Base-by-base conservation (phyloP, 805 yeast genomes). In the Yarrowia phangngaensis region DNA sequence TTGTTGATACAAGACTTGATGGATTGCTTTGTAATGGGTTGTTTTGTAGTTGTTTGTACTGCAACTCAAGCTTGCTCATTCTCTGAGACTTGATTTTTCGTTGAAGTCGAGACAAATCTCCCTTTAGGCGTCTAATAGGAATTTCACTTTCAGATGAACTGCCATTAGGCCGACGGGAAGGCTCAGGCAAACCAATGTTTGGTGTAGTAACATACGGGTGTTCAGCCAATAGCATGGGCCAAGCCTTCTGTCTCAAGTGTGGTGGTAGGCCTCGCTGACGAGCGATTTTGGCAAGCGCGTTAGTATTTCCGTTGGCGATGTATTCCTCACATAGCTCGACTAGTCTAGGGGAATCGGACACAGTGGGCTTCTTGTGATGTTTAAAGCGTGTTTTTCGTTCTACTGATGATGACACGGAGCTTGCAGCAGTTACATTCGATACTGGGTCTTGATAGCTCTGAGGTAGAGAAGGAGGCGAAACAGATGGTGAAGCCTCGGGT, bases 241-340 rank as follows among this genome's bases (percentile, higher is more conserved):
- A 89, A 6, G 85, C 83, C 51, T 74, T 70, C 55, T 78, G 79
- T 52, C 97, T 72, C 48, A 87, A 69, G 51, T 79, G 74, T 1
- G 95, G 90, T 1, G 97, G 97, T 20, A 88, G 70, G 3, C 97
- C 97, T 51, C 79, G 70, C 55, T 82, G 88, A 54, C 95, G 73
- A 4, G 95, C 90, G 6, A 89, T 64, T 55, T 78, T 69, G 1
- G 97, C 94, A 36, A 89, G 65, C 0, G 88, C 85, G 38, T 80
- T 79, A 51, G 80, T 80, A 59, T 89, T 84, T 51, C 76, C 76
- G 13, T 71, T 70, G 38, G 67, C 68, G 4, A 88, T 63, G 56
- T 78, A 79, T 32, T 70, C 66, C 32, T 76, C 71, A 54, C 85
- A 78, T 17, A 79, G 67, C 17, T 71, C 70, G 34, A 80, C 71